Percentiles rank a stretch among this genome's conserved stretches.
phyloP scores from a whole-genome alignment of 2,329 filamentous ascomycete species.

The Thelonectria blattea region DNA sequence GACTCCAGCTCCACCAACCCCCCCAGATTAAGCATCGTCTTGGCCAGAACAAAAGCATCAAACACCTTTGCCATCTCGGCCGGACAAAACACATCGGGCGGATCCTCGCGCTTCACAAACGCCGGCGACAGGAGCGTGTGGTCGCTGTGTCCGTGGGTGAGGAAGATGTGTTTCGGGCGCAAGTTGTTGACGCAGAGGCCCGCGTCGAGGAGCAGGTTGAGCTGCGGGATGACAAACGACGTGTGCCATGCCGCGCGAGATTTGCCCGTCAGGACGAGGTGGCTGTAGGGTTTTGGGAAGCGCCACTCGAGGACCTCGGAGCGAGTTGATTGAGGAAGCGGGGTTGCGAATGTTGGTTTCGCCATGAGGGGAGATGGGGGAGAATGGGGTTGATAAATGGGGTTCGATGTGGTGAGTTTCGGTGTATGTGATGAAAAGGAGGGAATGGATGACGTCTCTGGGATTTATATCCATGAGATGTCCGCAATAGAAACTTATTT shows the following conservation, averaged over 20 bases:
- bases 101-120: slow-evolving; percentile 51
- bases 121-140: slow-evolving; percentile 52
- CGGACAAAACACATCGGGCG: slow-evolving; percentile 54
- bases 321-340: slow-evolving; percentile 50
- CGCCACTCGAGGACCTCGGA: slow-evolving; percentile 54
- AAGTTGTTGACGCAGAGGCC: slow-evolving; percentile 53
- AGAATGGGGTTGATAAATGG: neutral
- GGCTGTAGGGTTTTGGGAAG: slow-evolving; percentile 51
- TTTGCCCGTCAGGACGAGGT: slow-evolving; percentile 52
- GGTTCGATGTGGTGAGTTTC: neutral
- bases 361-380: neutral
- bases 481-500: too few species aligned
- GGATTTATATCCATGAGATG: too few species aligned
- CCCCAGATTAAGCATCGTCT: slow-evolving; percentile 50
- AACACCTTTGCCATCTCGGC: slow-evolving; percentile 47
- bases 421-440: too few species aligned
- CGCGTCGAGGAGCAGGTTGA: slow-evolving; percentile 57
- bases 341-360: slow-evolving; percentile 46
- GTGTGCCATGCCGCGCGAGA: slow-evolving; percentile 60
- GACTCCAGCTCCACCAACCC: slow-evolving; percentile 43
- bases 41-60: slow-evolving; percentile 49
- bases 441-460: too few species aligned
- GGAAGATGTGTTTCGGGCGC: slow-evolving; percentile 56
- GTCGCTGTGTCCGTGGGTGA: slow-evolving; percentile 57
- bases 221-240: slow-evolving; percentile 56